Evolutionary conservation across 1,284 basidiomycete genomes (phyloP).

Genomic region (Irpex lacteus): DNA sequence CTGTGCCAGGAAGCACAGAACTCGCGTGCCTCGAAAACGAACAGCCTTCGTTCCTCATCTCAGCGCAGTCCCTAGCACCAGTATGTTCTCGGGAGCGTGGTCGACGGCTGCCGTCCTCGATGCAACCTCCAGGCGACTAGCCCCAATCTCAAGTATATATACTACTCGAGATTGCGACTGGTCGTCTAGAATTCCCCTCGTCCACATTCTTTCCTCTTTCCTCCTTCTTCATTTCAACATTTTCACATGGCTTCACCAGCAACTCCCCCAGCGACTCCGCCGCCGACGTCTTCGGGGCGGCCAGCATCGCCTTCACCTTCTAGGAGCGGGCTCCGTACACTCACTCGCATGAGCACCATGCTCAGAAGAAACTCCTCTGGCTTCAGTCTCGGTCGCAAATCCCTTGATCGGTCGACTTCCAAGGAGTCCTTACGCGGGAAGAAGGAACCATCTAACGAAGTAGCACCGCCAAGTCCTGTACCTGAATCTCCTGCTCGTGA

Average conservation of each 20-base stretch:
- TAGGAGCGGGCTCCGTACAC: constrained; percentile 24
- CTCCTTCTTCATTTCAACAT: constrained; percentile 4
- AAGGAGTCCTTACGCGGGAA: constrained; percentile 27
- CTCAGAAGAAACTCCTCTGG: constrained; percentile 51
- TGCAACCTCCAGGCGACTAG: constrained; percentile 26
- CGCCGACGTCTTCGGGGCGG: constrained; percentile 8
- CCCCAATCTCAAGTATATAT: constrained; percentile 22
- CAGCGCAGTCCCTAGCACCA: constrained; percentile 19
- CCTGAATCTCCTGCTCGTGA: constrained; percentile 25
- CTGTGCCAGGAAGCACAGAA: constrained; percentile 4
- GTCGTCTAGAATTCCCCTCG: constrained; percentile 5
- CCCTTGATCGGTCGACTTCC: constrained; percentile 25
- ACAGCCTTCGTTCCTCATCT: constrained; percentile 19
- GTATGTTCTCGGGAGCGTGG: constrained; percentile 18
- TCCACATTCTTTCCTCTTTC: neutral
- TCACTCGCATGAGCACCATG: constrained; percentile 36
- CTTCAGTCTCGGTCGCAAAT: constrained; percentile 35
- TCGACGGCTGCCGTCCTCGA: constrained; percentile 25
- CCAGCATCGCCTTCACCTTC: constrained; percentile 22
- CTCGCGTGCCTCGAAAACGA: constrained; percentile 8
- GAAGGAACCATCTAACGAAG: constrained; percentile 9
- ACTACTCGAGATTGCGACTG: constrained; percentile 4
- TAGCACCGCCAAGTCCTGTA: constrained; percentile 7
- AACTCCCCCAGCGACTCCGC: constrained; percentile 14
- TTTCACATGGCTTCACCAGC: constrained; percentile 21